Evolutionary conservation across 345 rosid species (phyloP), one percentile per base, ranked within the genome.

Genomic region (Populus nigra): DNA sequence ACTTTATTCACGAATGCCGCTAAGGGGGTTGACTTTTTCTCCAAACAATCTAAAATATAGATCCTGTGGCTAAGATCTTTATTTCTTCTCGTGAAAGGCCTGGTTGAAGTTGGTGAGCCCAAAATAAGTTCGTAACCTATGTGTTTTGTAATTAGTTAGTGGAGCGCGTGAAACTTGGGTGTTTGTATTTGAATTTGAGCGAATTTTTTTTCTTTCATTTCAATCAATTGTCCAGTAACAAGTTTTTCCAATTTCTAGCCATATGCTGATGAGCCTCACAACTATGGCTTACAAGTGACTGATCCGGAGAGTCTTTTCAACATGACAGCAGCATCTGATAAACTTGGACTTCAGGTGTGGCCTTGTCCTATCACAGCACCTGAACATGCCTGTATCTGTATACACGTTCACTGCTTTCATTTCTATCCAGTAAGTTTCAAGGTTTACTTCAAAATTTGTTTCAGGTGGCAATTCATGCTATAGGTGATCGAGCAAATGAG

Each of bases 381-480:
- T 53, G 10, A n/a, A 35, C 23, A 50, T 5, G 65, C 18, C 17
- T 68, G 13, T 31, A 18, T 22, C 5, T 25, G 47, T 49, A 35
- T 65, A 20, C 7, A 62, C 16, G 5, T 12, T 12, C 31, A 18
- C 53, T 16, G 9, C 45, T 22, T 74, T n/a, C 12, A 33, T 50
- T 71, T 16, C 49, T 69, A 43, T 36, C 68, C 23, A 36, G 45
- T 38, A 17, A 3, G 39, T 25, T n/a, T 77, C 47, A 43, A 13
- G 12, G 47, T 43, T 69, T 43, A 27, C 69, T 59, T 23, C 13
- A 38, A 33, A 12, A 22, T 73, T 71, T 79, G 75, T 76, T 83
- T 70, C 87, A 94, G 98, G 97, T 93, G 77, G 91, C 98, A 59
- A 85, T 95, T 80, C 99, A 95, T 87, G 97, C 99, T 76, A 91